phyloP scores from a whole-genome alignment of 2,329 filamentous ascomycete genomes.

The Fusarium napiforme region DNA sequence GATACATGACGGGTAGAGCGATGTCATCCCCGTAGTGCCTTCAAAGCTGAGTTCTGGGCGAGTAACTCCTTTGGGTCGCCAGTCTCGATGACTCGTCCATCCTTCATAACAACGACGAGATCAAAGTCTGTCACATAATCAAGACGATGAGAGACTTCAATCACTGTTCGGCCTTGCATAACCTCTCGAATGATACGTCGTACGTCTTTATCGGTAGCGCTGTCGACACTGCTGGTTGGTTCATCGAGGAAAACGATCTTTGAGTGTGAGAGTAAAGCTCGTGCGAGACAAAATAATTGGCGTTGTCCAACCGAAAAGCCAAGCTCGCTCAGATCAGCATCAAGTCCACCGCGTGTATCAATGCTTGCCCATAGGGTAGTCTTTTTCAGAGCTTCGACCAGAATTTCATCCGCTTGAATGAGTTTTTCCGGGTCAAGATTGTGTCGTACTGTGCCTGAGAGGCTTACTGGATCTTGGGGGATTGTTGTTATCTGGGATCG shows the following conservation, averaged over 20 bases:
- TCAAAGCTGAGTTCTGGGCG: constrained; percentile 2
- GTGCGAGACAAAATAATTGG: constrained; percentile 61
- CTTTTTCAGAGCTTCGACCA: constrained; percentile 56
- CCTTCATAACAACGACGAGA: constrained; percentile 44
- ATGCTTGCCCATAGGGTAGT: constrained; percentile 56
- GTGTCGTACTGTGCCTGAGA: constrained; percentile 57
- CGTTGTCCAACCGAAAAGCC: constrained; percentile 57
- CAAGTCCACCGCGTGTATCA: constrained; percentile 51
- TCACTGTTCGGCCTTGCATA: constrained; percentile 41
- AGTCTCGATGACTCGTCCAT: constrained; percentile 42
- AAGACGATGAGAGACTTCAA: constrained; percentile 47
- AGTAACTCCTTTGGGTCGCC: constrained; percentile 44
- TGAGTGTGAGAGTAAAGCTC: constrained; percentile 52
- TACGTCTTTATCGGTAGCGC: constrained; percentile 43
- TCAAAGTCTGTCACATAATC: constrained; percentile 45
- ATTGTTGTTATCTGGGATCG: constrained; percentile 57
- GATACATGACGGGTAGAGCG: no score
- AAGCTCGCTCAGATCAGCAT: constrained; percentile 47
- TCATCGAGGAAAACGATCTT: constrained; percentile 50
- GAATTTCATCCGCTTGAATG: constrained; percentile 50
- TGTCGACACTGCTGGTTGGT: constrained; percentile 48
- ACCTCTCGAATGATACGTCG: constrained; percentile 34
- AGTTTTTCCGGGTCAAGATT: constrained; percentile 58
- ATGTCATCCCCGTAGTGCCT: not conserved
- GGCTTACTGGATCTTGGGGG: constrained; percentile 60